phyloP scores from a whole-genome alignment of 441 rosid species.

The Populus tomentosa region DNA sequence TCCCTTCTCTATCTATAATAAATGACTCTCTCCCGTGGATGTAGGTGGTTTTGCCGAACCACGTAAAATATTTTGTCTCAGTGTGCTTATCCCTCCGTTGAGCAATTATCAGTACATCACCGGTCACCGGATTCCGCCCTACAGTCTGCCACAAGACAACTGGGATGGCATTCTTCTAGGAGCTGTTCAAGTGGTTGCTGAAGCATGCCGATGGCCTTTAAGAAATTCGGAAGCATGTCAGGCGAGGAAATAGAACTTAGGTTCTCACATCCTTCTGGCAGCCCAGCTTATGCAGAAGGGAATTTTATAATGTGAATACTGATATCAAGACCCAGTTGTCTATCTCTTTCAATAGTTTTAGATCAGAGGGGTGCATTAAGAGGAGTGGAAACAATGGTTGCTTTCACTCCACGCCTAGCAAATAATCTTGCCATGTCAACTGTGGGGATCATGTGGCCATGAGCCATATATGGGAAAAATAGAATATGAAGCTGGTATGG shows the following conservation, averaged over 20 bases:
- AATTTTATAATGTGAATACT: constrained; percentile 6
- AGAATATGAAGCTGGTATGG: constrained; percentile 12
- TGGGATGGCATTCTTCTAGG: constrained; percentile 4
- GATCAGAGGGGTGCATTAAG: constrained; percentile 18
- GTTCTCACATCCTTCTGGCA: constrained; percentile 26
- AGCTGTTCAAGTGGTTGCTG: constrained; percentile 16
- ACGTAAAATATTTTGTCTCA: no score
- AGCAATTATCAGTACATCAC: no score
- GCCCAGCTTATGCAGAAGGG: constrained; percentile 18
- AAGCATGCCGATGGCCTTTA: constrained; percentile 17
- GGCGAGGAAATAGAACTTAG: background rate
- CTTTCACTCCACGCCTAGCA: constrained; percentile 18
- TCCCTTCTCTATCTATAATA: no score
- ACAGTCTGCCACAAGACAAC: constrained; percentile 21
- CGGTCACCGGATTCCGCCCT: no score
- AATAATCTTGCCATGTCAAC: constrained; percentile 33
- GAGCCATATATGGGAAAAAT: constrained; percentile 26
- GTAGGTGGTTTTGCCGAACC: no score
- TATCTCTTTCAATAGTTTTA: background rate
- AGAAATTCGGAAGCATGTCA: constrained; percentile 10
- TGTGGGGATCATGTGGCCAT: constrained; percentile 27
- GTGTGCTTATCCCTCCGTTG: no score
- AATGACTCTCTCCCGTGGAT: no score
- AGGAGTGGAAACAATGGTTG: constrained; percentile 28
- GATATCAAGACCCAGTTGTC: constrained; percentile 11